phyloP scores from a whole-genome alignment of 2,329 filamentous ascomycete species.

The Calonectria pauciramosa region DNA sequence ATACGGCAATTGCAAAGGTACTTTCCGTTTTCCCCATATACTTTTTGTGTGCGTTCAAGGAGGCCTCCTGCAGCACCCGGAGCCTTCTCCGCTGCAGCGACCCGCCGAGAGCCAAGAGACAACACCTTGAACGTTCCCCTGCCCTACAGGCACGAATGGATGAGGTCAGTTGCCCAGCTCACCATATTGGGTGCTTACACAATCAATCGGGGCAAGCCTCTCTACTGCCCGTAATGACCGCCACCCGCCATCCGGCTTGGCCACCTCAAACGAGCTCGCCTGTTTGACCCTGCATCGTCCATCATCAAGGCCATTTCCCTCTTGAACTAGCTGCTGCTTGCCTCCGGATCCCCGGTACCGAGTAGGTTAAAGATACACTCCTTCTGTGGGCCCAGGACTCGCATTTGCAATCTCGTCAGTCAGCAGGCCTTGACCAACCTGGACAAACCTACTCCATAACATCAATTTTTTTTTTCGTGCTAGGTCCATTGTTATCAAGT shows the following conservation, averaged over 20 bases:
- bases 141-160: background rate
- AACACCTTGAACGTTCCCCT: background rate
- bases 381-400: background rate
- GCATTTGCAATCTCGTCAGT: background rate
- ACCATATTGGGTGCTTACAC: background rate
- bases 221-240: background rate
- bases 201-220: background rate
- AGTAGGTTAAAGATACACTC: background rate
- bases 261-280: background rate
- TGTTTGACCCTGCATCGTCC: background rate
- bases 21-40: background rate
- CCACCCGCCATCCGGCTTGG: conserved; percentile 14
- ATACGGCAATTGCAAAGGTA: conserved; percentile 9
- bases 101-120: conserved; percentile 25
- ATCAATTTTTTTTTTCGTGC: background rate
- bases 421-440: background rate
- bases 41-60: conserved; percentile 14
- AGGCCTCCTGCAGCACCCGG: conserved; percentile 30
- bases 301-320: background rate
- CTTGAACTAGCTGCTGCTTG: background rate
- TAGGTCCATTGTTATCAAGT: background rate
- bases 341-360: conserved; percentile 18
- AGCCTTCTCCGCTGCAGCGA: conserved; percentile 24
- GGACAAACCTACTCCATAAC: background rate
- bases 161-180: conserved; percentile 8